These are phyloP conservation scores for Entomortierella beljakovae DNA, from an alignment of 192 early-diverging fungal genomes.

Conservation along the genomic window DNA sequence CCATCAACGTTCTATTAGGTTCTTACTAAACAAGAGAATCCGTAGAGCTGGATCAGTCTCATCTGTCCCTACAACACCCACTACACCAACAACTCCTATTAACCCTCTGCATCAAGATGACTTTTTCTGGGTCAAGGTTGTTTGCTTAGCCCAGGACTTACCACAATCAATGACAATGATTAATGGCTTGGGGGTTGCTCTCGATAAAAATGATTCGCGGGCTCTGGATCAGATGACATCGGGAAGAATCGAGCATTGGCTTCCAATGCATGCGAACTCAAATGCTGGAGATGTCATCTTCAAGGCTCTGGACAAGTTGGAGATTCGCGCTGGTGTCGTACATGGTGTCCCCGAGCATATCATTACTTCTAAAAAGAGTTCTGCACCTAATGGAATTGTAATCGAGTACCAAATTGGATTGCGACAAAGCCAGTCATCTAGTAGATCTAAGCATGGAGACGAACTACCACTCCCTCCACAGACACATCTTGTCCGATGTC, in stretches of 20 bases:
- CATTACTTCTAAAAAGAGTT: constrained; percentile 17
- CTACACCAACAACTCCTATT: constrained; percentile 32
- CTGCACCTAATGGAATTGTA: constrained; percentile 30
- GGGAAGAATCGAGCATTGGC: constrained; percentile 41
- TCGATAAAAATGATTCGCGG: constrained; percentile 23
- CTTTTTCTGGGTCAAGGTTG: constrained; percentile 50
- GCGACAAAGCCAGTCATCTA: constrained; percentile 16
- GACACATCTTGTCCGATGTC: constrained; percentile 21
- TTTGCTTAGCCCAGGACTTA: constrained; percentile 27
- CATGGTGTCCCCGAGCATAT: constrained; percentile 52
- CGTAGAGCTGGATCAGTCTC: constrained; percentile 38
- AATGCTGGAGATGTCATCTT: constrained; percentile 59
- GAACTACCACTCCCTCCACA: constrained; percentile 36
- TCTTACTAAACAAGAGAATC: constrained; percentile 63
- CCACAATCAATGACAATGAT: constrained; percentile 35
- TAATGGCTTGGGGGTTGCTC: constrained; percentile 28
- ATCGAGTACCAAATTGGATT: constrained; percentile 42
- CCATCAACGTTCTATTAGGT: constrained; percentile 54
- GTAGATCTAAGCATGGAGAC: constrained; percentile 27
- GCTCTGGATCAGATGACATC: constrained; percentile 28
- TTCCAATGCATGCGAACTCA: constrained; percentile 55
- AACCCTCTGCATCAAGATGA: constrained; percentile 19
- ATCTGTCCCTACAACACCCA: constrained; percentile 44
- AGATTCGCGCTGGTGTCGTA: constrained; percentile 56
- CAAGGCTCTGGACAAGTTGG: constrained; percentile 63